Percentiles rank a stretch among this genome's conserved stretches.
These are phyloP conservation scores for Coffea eugenioides DNA, from an alignment of 257 asterid species.

Conservation along the genomic window DNA sequence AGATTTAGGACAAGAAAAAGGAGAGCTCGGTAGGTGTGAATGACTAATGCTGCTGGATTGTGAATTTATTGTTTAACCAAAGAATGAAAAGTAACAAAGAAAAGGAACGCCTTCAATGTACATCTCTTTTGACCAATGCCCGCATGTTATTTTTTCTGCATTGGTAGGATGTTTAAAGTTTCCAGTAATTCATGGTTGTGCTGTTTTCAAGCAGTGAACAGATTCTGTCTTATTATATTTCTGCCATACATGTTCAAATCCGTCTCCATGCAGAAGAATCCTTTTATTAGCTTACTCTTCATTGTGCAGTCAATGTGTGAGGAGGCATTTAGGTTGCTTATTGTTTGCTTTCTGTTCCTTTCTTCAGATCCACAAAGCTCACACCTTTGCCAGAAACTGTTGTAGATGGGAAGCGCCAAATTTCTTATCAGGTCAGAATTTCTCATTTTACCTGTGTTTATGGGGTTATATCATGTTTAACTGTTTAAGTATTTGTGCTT, in stretches of 20 bases:
- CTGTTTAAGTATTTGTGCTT: neutral
- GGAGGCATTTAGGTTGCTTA: neutral
- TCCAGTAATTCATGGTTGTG: neutral
- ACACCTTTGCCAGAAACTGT: conserved; percentile 43
- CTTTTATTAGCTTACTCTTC: neutral
- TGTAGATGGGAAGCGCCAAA: conserved; percentile 78
- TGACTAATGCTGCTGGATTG: neutral
- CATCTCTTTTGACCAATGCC: neutral
- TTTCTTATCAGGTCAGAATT: conserved; percentile 51
- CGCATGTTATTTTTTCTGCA: neutral
- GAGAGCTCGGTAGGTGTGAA: neutral
- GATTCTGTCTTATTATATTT: neutral
- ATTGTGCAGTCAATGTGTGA: neutral
- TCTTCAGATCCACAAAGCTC: conserved; percentile 47
- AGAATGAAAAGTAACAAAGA: neutral
- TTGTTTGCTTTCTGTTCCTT: neutral
- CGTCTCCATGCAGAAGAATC: neutral
- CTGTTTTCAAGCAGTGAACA: neutral
- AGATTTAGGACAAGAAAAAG: neutral
- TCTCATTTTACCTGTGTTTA: neutral
- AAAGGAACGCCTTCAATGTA: neutral
- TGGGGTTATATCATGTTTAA: neutral
- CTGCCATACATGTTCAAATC: neutral
- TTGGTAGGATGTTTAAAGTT: neutral
- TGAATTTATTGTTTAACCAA: neutral